phyloP scores from a whole-genome alignment of 805 yeast genomes.

The Ogataea paradorogensis region DNA sequence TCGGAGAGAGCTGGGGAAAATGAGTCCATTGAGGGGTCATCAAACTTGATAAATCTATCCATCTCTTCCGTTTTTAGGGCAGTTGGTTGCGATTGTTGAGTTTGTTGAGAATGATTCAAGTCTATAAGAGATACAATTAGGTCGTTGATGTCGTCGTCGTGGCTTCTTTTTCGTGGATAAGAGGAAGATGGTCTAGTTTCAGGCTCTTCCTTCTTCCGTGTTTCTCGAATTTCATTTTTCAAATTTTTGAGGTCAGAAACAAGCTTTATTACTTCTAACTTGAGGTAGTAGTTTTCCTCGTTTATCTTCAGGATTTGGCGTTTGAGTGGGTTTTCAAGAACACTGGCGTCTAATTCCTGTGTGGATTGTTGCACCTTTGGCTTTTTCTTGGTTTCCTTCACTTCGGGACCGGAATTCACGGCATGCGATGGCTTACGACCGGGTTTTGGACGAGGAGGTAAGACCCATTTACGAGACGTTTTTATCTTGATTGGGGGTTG shows the following conservation, averaged over 20 bases:
- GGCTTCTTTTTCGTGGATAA: constrained; percentile 24
- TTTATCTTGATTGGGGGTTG: constrained; percentile 35
- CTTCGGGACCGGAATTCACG: constrained; percentile 1
- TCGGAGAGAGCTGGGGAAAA: constrained; percentile 22
- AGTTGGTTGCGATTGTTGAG: constrained; percentile 7
- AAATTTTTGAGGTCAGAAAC: constrained; percentile 42
- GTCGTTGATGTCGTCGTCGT: constrained; percentile 37
- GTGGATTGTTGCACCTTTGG: constrained; percentile 3
- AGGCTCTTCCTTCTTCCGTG: not conserved
- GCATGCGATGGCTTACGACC: constrained; percentile 51
- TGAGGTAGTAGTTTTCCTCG: constrained; percentile 43
- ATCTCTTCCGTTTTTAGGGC: constrained; percentile 10
- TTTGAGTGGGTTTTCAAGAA: constrained; percentile 34
- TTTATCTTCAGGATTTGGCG: constrained; percentile 40
- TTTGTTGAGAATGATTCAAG: constrained; percentile 30
- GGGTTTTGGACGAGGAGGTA: constrained; percentile 82
- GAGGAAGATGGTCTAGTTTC: not conserved
- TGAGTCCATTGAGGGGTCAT: constrained; percentile 14
- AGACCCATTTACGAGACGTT: constrained; percentile 77
- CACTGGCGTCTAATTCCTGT: constrained; percentile 15
- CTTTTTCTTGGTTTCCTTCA: constrained; percentile 14
- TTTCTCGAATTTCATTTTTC: constrained; percentile 25
- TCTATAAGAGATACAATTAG: constrained; percentile 35
- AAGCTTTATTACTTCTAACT: constrained; percentile 42
- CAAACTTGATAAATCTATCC: constrained; percentile 18